Base-by-base conservation (phyloP, 2,329 filamentous ascomycete genomes). In the Neopestalotiopsis sp. region DNA sequence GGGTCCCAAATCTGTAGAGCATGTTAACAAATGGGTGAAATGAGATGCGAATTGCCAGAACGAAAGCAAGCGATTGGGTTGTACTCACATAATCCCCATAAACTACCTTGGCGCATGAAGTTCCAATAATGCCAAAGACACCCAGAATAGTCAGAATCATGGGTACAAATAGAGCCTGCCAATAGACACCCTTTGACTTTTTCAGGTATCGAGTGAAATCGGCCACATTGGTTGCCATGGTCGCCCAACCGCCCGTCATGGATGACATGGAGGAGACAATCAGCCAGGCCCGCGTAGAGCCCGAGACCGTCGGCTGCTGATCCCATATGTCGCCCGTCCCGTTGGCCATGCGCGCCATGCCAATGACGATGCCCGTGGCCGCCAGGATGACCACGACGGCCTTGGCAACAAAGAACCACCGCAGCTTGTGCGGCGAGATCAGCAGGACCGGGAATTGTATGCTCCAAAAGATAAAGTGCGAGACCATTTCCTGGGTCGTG, bases 341-440 rank as follows among this genome's bases (percentile, higher is more conserved):
- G 24, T 86, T 85, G 3, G 87, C 86, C 65, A 87, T 87, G 4
- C 86, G 84, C 69, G 91, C 84, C 4, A 86, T 86, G 89, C 89
- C 92, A 61, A 89, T 86, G 74, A 92, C 82, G 28, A 89, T 90
- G 1, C 87, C 88, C 69, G 91, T 83, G 75, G 88, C 89, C 1
- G 87, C 85, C n/a, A 87, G 79, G 1, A 89, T 89, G 12, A 90
- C 85, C 3, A 83, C 76, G 4, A 85, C 71, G 0, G 84, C 74
- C 77, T 88, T 88, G 69, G 84, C 70, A 58, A 85, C 81, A 73
- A 88, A 88, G 70, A 82, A 73, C 69, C 86, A 84, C 5, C 84
- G 75, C 1, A 78, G 64, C 64, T 75, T 76, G 14, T 76, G 77
- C 12, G 76, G 76, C 58, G 77, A 76, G 64, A 78, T 77, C 4